These are phyloP conservation scores for Arthroderma sp. DNA, from an alignment of 2,329 filamentous ascomycete genomes.

Conservation along the genomic window DNA sequence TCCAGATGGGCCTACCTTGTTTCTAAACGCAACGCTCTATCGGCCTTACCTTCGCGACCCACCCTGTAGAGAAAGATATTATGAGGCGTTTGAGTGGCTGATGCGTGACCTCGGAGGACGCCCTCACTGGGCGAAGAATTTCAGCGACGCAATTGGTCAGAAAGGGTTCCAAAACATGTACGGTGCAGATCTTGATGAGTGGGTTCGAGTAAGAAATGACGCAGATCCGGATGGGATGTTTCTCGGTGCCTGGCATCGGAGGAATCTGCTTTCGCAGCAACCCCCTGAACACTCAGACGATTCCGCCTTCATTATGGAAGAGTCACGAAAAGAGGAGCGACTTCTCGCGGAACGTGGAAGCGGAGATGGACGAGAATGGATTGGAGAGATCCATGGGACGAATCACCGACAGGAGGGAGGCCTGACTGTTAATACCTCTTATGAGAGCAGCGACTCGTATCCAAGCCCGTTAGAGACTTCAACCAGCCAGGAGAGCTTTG, in stretches of 20 bases:
- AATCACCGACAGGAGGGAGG: neutral
- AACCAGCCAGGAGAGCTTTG: conserved; percentile 36
- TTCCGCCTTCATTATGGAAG: conserved; percentile 26
- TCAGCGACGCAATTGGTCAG: conserved; percentile 43
- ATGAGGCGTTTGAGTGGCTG: conserved; percentile 78
- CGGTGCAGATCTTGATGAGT: conserved; percentile 51
- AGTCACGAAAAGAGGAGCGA: conserved; percentile 28
- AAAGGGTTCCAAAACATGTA: conserved; percentile 56
- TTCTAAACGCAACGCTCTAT: conserved; percentile 83
- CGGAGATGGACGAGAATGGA: conserved; percentile 31
- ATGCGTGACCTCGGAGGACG: conserved; percentile 73
- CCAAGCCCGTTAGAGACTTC: conserved; percentile 27
- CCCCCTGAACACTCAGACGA: neutral
- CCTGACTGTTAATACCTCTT: conserved; percentile 5
- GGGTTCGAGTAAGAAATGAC: conserved; percentile 53
- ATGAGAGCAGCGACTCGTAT: conserved; percentile 5
- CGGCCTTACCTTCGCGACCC: conserved; percentile 67
- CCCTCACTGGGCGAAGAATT: conserved; percentile 93
- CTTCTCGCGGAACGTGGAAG: conserved; percentile 16
- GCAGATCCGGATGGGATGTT: conserved; percentile 73
- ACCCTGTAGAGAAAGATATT: conserved; percentile 63
- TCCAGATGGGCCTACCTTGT: conserved; percentile 58
- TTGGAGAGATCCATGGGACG: conserved; percentile 24
- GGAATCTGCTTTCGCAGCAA: conserved; percentile 40
- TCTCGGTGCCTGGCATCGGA: conserved; percentile 76